Evolutionary conservation across 1,139 yeast genomes (phyloP).

Genomic region (Debaryomyces robertsiae): DNA sequence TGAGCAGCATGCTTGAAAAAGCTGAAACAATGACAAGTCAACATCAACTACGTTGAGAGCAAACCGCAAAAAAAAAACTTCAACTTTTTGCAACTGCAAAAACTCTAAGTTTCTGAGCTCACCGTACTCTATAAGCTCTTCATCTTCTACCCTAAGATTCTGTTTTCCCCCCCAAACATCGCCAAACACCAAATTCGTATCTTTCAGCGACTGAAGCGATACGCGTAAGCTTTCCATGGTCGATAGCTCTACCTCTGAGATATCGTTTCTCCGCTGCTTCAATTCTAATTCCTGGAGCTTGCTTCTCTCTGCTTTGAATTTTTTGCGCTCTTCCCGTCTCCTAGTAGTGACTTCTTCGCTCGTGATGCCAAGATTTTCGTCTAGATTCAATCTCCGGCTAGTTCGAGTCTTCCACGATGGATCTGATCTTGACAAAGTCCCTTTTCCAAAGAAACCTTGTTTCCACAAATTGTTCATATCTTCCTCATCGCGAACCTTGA

Average conservation of each 20-base stretch:
- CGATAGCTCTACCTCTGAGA: slow-evolving; percentile 27
- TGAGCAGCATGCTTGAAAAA: slow-evolving; percentile 32
- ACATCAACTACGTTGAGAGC: slow-evolving; percentile 50
- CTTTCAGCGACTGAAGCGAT: slow-evolving; percentile 26
- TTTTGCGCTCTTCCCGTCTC: slow-evolving; percentile 71
- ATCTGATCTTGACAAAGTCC: slow-evolving; percentile 83
- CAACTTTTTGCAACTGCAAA: slow-evolving; percentile 75
- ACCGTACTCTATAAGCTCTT: slow-evolving; percentile 38
- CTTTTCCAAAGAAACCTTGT: slow-evolving; percentile 94
- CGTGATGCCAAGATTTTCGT: slow-evolving; percentile 36
- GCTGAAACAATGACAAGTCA: slow-evolving; percentile 19
- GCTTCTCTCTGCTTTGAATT: slow-evolving; percentile 63
- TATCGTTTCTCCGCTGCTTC: slow-evolving; percentile 26
- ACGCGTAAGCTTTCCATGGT: slow-evolving; percentile 32
- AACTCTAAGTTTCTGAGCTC: slow-evolving; percentile 54
- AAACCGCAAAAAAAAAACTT: slow-evolving; percentile 64
- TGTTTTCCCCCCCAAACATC: slow-evolving; percentile 20
- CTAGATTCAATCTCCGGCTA: slow-evolving; percentile 45
- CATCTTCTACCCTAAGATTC: slow-evolving; percentile 36
- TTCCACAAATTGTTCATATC: slow-evolving; percentile 72
- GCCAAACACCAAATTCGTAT: slow-evolving; percentile 11
- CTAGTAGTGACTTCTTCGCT: slow-evolving; percentile 77
- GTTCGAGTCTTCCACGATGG: slow-evolving; percentile 85
- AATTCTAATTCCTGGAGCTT: slow-evolving; percentile 40
- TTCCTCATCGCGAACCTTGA: slow-evolving; percentile 45